These are phyloP conservation scores for Torrubiella hemipterigena DNA, from an alignment of 2,329 filamentous ascomycete genomes.

Conservation along the genomic window DNA sequence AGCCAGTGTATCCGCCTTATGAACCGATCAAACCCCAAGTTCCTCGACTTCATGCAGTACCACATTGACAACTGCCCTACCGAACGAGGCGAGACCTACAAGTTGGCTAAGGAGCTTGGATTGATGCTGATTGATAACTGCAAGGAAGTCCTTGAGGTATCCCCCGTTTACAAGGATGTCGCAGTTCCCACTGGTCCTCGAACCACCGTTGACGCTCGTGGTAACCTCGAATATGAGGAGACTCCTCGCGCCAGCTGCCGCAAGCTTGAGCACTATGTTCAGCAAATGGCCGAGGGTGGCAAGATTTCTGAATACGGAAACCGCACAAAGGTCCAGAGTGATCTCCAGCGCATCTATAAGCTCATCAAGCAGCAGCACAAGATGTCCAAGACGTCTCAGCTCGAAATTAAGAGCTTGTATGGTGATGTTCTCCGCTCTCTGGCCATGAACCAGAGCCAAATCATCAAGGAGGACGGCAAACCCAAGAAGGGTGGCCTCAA, in stretches of 20 bases:
- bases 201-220: conserved; percentile 83
- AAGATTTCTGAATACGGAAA: conserved; percentile 99
- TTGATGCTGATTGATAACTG: conserved; percentile 95
- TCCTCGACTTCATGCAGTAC: conserved; percentile 99
- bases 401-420: conserved; percentile 94
- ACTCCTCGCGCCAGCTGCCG: conserved; percentile 76
- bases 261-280: conserved; percentile 96
- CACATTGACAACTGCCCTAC: conserved; percentile 98
- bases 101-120: conserved; percentile 91
- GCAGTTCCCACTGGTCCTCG: conserved; percentile 81
- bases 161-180: conserved; percentile 95
- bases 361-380: conserved; percentile 98
- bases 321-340: conserved; percentile 94
- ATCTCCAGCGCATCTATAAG: conserved; percentile 91
- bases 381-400: conserved; percentile 87
- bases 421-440: conserved; percentile 87
- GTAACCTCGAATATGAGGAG: conserved; percentile 88
- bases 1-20: conserved; percentile 98
- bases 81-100: conserved; percentile 92
- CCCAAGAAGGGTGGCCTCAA: conserved; percentile 39
- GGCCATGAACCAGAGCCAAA: conserved; percentile 96
- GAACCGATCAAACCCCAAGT: conserved; percentile 93
- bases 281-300: conserved; percentile 95
- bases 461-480: conserved; percentile 77
- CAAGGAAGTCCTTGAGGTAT: conserved; percentile 72